phyloP scores from a whole-genome alignment of 2,329 filamentous ascomycete species.

The Colletotrichum sp. region DNA sequence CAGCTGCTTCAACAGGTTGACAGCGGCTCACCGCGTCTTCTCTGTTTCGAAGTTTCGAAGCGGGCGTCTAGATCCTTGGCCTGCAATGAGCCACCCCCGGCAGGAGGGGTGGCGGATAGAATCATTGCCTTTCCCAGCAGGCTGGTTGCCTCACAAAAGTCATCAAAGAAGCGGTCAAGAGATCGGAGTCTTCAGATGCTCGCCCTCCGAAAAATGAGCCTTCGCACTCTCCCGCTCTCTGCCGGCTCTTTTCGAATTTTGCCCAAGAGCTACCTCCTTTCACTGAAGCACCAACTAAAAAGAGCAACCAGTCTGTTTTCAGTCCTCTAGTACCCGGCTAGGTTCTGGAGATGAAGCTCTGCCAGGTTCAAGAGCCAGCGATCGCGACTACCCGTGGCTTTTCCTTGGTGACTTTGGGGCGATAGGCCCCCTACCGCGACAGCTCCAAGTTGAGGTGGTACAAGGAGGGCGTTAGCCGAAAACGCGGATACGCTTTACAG shows the following conservation, averaged over 20 bases:
- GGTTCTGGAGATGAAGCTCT: background rate
- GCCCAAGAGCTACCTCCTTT: background rate
- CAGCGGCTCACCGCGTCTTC: conserved; percentile 12
- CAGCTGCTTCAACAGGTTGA: background rate
- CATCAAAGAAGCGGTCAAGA: conserved; percentile 12
- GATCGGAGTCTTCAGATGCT: background rate
- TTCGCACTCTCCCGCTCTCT: background rate
- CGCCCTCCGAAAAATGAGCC: background rate
- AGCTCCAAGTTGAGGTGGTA: background rate
- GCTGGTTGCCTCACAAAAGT: conserved; percentile 9
- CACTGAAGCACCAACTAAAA: background rate
- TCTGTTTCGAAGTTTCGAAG: background rate
- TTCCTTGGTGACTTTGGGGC: background rate
- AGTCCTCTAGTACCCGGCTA: background rate
- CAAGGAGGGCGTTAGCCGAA: conserved; percentile 4
- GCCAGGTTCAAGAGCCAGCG: background rate
- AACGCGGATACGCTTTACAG: background rate
- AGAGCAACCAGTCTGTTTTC: background rate
- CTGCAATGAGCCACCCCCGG: background rate
- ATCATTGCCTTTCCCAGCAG: background rate
- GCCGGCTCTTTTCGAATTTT: background rate
- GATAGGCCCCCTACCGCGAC: background rate
- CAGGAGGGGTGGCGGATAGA: background rate
- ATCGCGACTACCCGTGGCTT: background rate
- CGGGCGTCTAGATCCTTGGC: background rate